These are phyloP conservation scores for Ascochyta clinopodiicola DNA, from an alignment of 2,329 filamentous ascomycete genomes.

Conservation along the genomic window DNA sequence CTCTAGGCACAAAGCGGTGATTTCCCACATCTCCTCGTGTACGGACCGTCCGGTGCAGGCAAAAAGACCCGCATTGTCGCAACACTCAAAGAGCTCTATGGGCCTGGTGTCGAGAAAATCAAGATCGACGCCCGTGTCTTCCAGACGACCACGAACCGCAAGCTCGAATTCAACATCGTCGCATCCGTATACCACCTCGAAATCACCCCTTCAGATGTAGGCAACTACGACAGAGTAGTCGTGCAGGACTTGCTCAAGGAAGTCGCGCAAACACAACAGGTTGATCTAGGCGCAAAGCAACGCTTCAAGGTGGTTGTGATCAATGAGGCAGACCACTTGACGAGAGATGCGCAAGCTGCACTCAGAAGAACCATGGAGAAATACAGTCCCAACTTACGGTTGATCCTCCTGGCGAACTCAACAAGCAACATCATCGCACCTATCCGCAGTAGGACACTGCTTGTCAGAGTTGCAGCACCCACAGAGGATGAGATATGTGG, in stretches of 20 bases:
- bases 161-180: constrained; percentile 99
- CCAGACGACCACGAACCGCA: constrained; percentile 92
- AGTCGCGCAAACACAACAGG: constrained; percentile 97
- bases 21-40: constrained; percentile 96
- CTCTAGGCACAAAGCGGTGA: constrained; percentile 90
- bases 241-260: constrained; percentile 96
- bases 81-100: constrained; percentile 93
- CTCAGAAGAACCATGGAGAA: constrained; percentile 98
- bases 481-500: constrained; percentile 82
- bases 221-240: constrained; percentile 94
- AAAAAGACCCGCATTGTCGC: constrained; percentile 98
- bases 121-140: constrained; percentile 98
- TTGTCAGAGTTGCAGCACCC: constrained; percentile 90
- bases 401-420: constrained; percentile 93
- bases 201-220: constrained; percentile 96
- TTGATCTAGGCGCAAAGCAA: constrained; percentile 89
- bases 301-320: constrained; percentile 99
- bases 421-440: constrained; percentile 99
- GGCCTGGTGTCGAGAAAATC: constrained; percentile 98
- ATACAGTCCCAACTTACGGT: constrained; percentile 90
- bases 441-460: constrained; percentile 87
- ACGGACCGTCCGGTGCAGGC: constrained; percentile 93
- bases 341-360: constrained; percentile 92
- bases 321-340: constrained; percentile 96
- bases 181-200: constrained; percentile 97